A percentile compares a stretch with the other conserved stretches of the same genome.
Conservation (phyloP, 75 land plant species). For the Pinus tabuliformis region DNA sequence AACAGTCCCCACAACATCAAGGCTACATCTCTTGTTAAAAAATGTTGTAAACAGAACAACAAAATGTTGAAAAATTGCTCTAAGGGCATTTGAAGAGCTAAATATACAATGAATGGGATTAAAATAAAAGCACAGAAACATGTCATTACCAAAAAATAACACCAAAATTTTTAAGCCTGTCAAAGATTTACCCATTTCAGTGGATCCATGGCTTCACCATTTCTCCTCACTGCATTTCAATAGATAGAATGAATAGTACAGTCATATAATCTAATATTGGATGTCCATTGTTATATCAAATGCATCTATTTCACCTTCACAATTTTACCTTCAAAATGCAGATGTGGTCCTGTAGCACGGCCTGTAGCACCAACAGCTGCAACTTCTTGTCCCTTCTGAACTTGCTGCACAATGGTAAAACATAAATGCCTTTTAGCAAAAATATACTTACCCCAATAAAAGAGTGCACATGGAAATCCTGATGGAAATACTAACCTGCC, state of each 20-base stretch:
- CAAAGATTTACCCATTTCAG: constrained; percentile 33
- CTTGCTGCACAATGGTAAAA: constrained; percentile 27
- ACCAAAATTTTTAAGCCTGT: neutral
- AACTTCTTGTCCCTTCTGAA: constrained; percentile 32
- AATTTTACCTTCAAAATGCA: constrained; percentile 36
- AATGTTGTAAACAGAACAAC: neutral
- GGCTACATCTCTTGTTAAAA: neutral
- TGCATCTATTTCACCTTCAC: neutral
- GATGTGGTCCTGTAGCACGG: constrained; percentile 38
- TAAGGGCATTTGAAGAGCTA: neutral
- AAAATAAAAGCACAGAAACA: neutral
- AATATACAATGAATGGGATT: neutral
- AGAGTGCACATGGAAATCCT: neutral
- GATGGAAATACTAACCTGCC: constrained; percentile 18
- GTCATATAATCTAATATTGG: neutral
- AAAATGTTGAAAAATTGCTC: neutral
- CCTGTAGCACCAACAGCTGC: constrained; percentile 43
- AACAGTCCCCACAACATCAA: neutral
- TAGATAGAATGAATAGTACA: neutral
- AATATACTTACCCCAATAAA: neutral
- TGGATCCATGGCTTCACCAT: constrained; percentile 43
- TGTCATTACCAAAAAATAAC: neutral
- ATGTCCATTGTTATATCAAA: too few relatives aligned
- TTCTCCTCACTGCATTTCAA: constrained; percentile 29
- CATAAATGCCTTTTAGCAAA: neutral